A percentile compares a stretch with the other conserved stretches of the same genome.
These are phyloP conservation scores for Naumovozyma castellii DNA, from an alignment of 805 yeast genomes.

Conservation along the genomic window DNA sequence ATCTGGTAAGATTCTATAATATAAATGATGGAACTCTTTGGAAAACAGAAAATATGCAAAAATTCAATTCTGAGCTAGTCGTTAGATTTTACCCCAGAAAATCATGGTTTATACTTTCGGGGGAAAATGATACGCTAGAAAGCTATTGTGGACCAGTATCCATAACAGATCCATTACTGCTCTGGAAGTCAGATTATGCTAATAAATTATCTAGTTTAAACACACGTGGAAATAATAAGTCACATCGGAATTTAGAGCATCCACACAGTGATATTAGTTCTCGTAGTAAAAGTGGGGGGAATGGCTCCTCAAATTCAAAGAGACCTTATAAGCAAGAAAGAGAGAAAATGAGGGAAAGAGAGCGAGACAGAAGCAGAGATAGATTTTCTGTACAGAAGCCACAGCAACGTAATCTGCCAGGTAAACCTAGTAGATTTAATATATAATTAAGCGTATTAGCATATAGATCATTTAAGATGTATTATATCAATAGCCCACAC, in stretches of 20 bases:
- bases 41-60: constrained; percentile 1
- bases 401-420: not conserved
- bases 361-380: constrained; percentile 7
- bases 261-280: not conserved
- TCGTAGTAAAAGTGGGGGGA: too few species aligned
- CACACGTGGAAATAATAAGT: not conserved
- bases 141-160: constrained; percentile 8
- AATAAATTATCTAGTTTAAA: too few species aligned
- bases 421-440: constrained; percentile 11
- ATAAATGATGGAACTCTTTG: constrained; percentile 7
- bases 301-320: not conserved
- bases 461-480: too few species aligned
- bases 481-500: too few species aligned
- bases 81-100: constrained; percentile 22
- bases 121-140: constrained; percentile 14
- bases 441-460: too few species aligned
- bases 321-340: constrained; percentile 2
- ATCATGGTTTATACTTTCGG: constrained; percentile 16
- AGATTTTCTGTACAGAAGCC: not conserved
- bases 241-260: not conserved
- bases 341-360: constrained; percentile 1
- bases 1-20: constrained; percentile 14
- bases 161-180: constrained; percentile 6
- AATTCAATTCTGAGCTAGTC: constrained; percentile 8
- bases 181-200: constrained; percentile 11